phyloP scores from a whole-genome alignment of 2,329 filamentous ascomycete genomes.

The Pyricularia pennisetigena region DNA sequence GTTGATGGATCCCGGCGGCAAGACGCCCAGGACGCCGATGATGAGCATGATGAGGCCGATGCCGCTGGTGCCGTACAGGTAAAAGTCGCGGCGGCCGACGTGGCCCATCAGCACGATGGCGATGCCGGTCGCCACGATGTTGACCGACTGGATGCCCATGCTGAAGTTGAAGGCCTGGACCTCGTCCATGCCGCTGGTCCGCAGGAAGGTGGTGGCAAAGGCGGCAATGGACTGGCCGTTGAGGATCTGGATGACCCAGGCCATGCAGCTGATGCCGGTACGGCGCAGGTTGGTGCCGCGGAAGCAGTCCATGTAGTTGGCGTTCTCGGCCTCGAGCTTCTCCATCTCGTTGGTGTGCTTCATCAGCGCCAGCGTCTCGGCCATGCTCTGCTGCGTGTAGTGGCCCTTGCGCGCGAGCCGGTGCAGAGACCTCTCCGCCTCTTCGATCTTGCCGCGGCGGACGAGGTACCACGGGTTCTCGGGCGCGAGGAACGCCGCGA shows the following conservation, averaged over 20 bases:
- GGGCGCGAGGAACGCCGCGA: conserved; percentile 34
- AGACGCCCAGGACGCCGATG: conserved; percentile 28
- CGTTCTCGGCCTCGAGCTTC: conserved; percentile 35
- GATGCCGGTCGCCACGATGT: conserved; percentile 41
- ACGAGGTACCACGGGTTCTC: conserved; percentile 42
- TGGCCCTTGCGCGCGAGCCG: conserved; percentile 28
- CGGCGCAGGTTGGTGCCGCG: conserved; percentile 37
- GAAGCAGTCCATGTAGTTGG: conserved; percentile 41
- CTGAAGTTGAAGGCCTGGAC: conserved; percentile 41
- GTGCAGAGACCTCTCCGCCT: conserved; percentile 28
- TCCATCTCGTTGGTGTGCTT: conserved; percentile 48
- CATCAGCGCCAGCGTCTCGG: conserved; percentile 43
- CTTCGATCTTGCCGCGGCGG: conserved; percentile 27
- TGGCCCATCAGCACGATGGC: conserved; percentile 40
- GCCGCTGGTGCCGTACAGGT: conserved; percentile 26
- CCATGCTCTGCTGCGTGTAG: conserved; percentile 32
- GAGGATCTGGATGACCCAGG: conserved; percentile 56
- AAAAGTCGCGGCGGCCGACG: conserved; percentile 26
- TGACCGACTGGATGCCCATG: conserved; percentile 38
- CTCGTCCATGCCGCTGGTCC: conserved; percentile 41
- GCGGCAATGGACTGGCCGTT: conserved; percentile 50
- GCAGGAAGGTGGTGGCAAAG: conserved; percentile 53
- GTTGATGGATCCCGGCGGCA: conserved; percentile 15
- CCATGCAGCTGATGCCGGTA: conserved; percentile 47
- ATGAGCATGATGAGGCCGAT: conserved; percentile 22